These are phyloP conservation scores for Jacaranda mimosifolia DNA, from an alignment of 257 asterid species.

Conservation along the genomic window DNA sequence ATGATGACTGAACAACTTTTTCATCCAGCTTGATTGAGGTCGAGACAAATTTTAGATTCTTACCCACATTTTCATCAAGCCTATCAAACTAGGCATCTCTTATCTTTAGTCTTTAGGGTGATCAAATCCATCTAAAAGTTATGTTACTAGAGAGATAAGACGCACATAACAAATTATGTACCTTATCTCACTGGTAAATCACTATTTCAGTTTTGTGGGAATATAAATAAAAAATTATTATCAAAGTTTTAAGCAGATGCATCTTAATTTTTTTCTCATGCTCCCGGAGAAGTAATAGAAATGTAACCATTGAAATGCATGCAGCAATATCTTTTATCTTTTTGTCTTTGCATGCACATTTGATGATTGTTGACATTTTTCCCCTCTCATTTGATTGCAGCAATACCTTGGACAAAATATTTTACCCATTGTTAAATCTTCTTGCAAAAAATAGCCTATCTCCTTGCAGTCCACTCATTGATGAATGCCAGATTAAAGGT, in stretches of 20 bases:
- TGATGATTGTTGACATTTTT: conserved; percentile 31
- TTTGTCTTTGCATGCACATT: conserved; percentile 19
- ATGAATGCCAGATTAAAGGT: conserved; percentile 63
- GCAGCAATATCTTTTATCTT: conserved; percentile 16
- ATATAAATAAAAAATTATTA: neutral
- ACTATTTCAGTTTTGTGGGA: conserved; percentile 20
- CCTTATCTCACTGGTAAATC: neutral
- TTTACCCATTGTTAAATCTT: conserved; percentile 60
- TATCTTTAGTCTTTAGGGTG: conserved; percentile 19
- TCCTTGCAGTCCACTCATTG: conserved; percentile 50
- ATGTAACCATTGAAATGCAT: conserved; percentile 18
- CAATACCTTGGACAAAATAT: conserved; percentile 69
- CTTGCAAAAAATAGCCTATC: conserved; percentile 46
- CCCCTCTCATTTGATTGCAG: conserved; percentile 53
- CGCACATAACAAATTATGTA: neutral
- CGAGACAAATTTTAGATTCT: conserved; percentile 3
- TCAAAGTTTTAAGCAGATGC: conserved; percentile 5
- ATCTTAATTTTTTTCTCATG: conserved; percentile 17
- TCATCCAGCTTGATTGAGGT: conserved; percentile 20
- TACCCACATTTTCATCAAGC: neutral
- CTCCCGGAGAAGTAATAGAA: neutral
- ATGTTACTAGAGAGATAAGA: neutral
- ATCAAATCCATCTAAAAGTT: neutral
- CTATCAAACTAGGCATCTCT: conserved; percentile 23
- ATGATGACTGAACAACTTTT: conserved; percentile 20